Percentiles rank a stretch among this genome's conserved stretches.
These are phyloP conservation scores for Coprinellus micaceus DNA, from an alignment of 768 basidiomycete species.

Conservation along the genomic window DNA sequence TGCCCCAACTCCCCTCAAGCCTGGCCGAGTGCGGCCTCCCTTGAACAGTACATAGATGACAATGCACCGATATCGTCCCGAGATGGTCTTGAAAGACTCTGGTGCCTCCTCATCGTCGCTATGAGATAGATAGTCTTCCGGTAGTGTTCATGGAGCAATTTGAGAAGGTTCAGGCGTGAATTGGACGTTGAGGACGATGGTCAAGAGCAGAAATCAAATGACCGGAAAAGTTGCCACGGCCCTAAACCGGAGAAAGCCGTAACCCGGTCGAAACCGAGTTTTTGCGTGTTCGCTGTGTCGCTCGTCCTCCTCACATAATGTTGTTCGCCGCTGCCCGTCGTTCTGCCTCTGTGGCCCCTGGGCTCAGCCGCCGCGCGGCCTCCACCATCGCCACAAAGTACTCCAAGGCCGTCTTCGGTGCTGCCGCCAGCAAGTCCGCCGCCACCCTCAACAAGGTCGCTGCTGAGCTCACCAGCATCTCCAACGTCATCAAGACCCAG, in stretches of 20 bases:
- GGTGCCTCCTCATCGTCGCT: too few species aligned
- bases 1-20: too few species aligned
- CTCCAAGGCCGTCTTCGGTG: slow-evolving; percentile 76
- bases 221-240: slow-evolving; percentile 6
- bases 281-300: slow-evolving; percentile 24
- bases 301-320: slow-evolving; percentile 28
- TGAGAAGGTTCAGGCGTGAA: too few species aligned
- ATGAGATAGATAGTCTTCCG: too few species aligned
- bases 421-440: slow-evolving; percentile 80
- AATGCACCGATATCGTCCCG: too few species aligned
- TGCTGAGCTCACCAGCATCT: slow-evolving; percentile 71
- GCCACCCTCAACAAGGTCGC: slow-evolving; percentile 83
- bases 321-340: slow-evolving; percentile 60
- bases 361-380: slow-evolving; percentile 66
- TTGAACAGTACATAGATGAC: too few species aligned
- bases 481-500: slow-evolving; percentile 61
- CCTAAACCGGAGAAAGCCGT: slow-evolving; percentile 30
- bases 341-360: slow-evolving; percentile 41
- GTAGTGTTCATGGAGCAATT: too few species aligned
- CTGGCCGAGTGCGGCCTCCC: too few species aligned
- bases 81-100: too few species aligned
- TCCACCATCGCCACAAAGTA: slow-evolving; percentile 80
- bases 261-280: slow-evolving; percentile 30
- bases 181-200: background rate
- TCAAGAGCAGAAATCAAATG: too few species aligned